Evolutionary conservation across 2,329 filamentous ascomycete species (phyloP), one percentile per base, ranked within the genome.

Genomic region (Exophiala xenobiotica): DNA sequence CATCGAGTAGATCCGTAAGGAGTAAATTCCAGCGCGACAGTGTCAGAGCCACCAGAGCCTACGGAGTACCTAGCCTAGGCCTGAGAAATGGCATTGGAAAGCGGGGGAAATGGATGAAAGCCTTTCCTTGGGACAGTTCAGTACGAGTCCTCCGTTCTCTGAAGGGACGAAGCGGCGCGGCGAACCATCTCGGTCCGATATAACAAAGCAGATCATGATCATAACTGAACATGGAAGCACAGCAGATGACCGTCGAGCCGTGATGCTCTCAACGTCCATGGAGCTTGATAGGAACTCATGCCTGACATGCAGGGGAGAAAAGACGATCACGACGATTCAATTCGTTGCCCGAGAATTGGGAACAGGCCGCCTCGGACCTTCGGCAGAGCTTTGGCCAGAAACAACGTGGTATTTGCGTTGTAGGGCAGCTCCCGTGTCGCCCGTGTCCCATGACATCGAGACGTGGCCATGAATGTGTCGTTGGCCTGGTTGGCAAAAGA

Each of bases 341-440:
- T 7, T 9, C 35, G n/a, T 4, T 12, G 19, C 18, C 38, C 19
- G 23, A 40, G 18, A n/a, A 23, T 23, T 22, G 20, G 38, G 38
- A 40, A 6, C 38, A 40, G 14, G 8, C 23, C 20, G 18, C 19
- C n/a, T 23, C 38, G 19, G 38, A 7, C 19, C 19, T 40, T n/a
- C 38, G 38, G 38, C 38, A 40, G 18, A 40, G 38, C 38, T 40
- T 24, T 20, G 38, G 22, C 38, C 38, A 20, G n/a, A 23, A 33
- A 24, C 38, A 24, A 24, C 20, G 38, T 40, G 38, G 38, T 22
- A 24, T 40, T 40, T 22, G 18, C 31, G 9, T 27, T 6, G 5
- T 5, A n/a, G n/a, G 18, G 18, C 11, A 9, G 31, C 31, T 14
- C n/a, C 4, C 20, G 11, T 22, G n/a, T 8, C 8, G 18, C 18